phyloP scores from a whole-genome alignment of 2,329 filamentous ascomycete species.

The Fonsecaea pedrosoi region DNA sequence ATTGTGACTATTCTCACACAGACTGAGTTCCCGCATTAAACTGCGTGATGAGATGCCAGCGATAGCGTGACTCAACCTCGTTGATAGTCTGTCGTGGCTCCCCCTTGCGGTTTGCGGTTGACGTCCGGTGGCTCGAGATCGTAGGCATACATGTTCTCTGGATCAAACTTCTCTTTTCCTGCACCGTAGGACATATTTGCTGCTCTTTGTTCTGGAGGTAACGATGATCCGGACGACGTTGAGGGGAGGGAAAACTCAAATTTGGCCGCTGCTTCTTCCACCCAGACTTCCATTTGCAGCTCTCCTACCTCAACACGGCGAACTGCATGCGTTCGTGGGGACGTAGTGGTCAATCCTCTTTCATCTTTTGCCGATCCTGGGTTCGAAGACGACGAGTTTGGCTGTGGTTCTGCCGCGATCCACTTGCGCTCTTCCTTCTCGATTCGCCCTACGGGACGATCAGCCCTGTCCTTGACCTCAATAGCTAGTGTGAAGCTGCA shows the following conservation, averaged over 20 bases:
- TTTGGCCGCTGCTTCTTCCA: constrained; percentile 69
- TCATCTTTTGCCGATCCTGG: background rate
- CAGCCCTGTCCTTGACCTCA: constrained; percentile 54
- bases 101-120: constrained; percentile 35
- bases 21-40: background rate
- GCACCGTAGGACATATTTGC: constrained; percentile 37
- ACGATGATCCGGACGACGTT: constrained; percentile 6
- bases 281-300: constrained; percentile 72
- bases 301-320: constrained; percentile 69
- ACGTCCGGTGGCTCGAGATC: constrained; percentile 37
- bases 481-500: constrained; percentile 59
- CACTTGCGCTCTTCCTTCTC: constrained; percentile 62
- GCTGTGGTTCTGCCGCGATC: constrained; percentile 64
- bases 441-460: constrained; percentile 53
- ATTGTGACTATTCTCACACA: too few species aligned
- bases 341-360: constrained; percentile 34
- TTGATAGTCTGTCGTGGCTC: constrained; percentile 30
- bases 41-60: background rate
- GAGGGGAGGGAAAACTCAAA: constrained; percentile 41
- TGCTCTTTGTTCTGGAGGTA: constrained; percentile 22
- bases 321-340: constrained; percentile 65
- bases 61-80: background rate
- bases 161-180: constrained; percentile 35
- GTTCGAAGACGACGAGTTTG: constrained; percentile 30
- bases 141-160: constrained; percentile 26